A percentile compares a stretch with the other conserved stretches of the same genome.
Evolutionary conservation across 148 eudicot genomes (phyloP).

Genomic region (Fallopia convolvulus): DNA sequence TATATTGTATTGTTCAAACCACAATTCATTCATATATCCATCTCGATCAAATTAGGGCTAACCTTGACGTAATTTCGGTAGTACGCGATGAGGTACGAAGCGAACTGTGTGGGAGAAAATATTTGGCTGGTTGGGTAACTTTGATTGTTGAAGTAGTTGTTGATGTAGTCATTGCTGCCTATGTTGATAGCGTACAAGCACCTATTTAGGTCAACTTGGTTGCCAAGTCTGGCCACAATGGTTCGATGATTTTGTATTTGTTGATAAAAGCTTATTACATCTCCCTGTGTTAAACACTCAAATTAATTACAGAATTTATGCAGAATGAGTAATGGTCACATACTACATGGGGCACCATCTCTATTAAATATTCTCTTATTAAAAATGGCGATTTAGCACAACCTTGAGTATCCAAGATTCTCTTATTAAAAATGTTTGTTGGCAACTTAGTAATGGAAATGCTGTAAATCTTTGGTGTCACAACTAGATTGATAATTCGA

Average conservation of each 20-base stretch:
- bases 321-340: neutral
- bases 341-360: neutral
- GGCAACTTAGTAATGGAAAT: no score
- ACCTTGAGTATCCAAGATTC: no score
- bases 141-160: slow-evolving; percentile 3
- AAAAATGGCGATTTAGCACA: no score
- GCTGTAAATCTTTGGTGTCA: no score
- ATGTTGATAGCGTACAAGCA: slow-evolving; percentile 10
- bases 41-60: no score
- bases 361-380: no score
- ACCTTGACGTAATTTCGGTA: neutral
- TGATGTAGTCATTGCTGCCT: slow-evolving; percentile 13
- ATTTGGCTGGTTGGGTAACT: neutral
- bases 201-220: neutral
- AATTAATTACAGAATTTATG: neutral
- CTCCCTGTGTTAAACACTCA: neutral
- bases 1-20: no score
- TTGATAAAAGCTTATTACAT: neutral
- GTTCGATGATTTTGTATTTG: slow-evolving; percentile 8
- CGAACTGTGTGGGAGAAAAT: neutral
- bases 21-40: no score
- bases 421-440: no score
- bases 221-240: neutral
- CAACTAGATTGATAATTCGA: no score
- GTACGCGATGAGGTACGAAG: neutral